Evolutionary conservation across 192 early-diverging fungal species (phyloP).

Genomic region (Thamnidium elegans): DNA sequence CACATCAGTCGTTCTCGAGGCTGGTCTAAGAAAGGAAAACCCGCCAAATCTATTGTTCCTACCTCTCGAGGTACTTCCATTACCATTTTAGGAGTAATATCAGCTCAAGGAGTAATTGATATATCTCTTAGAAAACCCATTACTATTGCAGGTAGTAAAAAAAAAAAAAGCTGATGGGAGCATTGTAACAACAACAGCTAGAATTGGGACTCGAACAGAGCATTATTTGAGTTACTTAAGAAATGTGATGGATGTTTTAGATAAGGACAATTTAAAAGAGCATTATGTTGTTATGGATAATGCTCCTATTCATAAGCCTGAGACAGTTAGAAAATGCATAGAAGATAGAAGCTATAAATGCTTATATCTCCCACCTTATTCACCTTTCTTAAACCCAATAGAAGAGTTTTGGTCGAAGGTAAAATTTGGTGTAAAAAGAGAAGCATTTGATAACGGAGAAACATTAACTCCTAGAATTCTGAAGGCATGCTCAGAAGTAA

Average conservation of each 20-base stretch:
- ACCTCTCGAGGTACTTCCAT: slow-evolving; percentile 1
- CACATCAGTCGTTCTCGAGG: not conserved
- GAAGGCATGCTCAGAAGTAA: too few relatives aligned
- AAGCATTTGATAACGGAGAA: too few relatives aligned
- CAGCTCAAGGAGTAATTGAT: not conserved
- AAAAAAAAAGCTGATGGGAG: not conserved
- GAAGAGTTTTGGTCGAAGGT: slow-evolving; percentile 31
- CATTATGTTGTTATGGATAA: slow-evolving; percentile 7
- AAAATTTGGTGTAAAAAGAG: slow-evolving; percentile 10
- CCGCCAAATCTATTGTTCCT: not conserved
- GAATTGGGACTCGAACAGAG: slow-evolving; percentile 9
- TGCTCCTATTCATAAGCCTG: slow-evolving; percentile 15
- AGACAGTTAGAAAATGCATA: not conserved
- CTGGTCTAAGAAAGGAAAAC: not conserved
- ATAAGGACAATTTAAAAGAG: slow-evolving; percentile 2
- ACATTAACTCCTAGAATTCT: too few relatives aligned
- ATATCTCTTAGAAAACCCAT: slow-evolving; percentile 1
- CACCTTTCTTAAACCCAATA: slow-evolving; percentile 24
- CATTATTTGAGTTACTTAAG: slow-evolving; percentile 3
- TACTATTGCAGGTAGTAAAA: not conserved
- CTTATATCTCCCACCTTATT: slow-evolving; percentile 19
- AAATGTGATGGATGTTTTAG: slow-evolving; percentile 10
- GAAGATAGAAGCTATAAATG: slow-evolving; percentile 5
- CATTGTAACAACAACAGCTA: not conserved
- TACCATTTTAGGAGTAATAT: not conserved